Percentiles rank a stretch among this genome's conserved stretches.
Conservation (phyloP, 148 eudicot species). For the Agrostemma githago region DNA sequence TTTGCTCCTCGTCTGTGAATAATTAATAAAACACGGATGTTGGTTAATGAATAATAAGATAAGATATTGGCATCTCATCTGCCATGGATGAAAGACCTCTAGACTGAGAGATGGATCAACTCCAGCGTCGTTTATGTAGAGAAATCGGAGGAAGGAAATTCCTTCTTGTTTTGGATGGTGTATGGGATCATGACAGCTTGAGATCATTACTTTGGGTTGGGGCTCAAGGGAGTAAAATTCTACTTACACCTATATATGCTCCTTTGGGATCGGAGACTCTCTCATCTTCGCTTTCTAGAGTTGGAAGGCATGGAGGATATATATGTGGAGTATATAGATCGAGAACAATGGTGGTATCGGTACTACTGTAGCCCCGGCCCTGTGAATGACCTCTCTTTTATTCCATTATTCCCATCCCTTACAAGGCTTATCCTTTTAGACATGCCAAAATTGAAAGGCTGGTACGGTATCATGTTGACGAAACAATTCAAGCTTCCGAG, state of each 20-base stretch:
- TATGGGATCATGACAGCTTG: conserved; percentile 4
- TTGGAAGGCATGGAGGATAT: not conserved
- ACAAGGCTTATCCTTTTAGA: not conserved
- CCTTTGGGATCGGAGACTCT: conserved; percentile 19
- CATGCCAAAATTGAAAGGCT: conserved; percentile 2
- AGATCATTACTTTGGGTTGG: not conserved
- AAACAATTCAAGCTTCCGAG: not conserved
- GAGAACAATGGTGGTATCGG: not conserved
- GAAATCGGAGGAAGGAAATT: not conserved
- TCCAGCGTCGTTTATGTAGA: not conserved
- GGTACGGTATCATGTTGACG: not conserved
- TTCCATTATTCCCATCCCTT: conserved; percentile 10
- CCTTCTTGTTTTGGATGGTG: conserved; percentile 14
- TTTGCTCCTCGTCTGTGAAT: not conserved
- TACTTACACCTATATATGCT: conserved; percentile 9
- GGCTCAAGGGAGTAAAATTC: conserved; percentile 1
- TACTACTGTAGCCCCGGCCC: no score
- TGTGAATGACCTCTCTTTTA: not conserved
- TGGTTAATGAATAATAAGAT: not conserved
- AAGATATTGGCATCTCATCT: not conserved
- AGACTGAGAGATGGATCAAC: not conserved
- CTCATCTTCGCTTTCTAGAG: not conserved
- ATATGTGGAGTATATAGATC: conserved; percentile 19
- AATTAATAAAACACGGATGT: not conserved
- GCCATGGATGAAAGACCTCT: not conserved